Base-by-base conservation (phyloP, 345 rosid species). In the Hibiscus mutabilis region DNA sequence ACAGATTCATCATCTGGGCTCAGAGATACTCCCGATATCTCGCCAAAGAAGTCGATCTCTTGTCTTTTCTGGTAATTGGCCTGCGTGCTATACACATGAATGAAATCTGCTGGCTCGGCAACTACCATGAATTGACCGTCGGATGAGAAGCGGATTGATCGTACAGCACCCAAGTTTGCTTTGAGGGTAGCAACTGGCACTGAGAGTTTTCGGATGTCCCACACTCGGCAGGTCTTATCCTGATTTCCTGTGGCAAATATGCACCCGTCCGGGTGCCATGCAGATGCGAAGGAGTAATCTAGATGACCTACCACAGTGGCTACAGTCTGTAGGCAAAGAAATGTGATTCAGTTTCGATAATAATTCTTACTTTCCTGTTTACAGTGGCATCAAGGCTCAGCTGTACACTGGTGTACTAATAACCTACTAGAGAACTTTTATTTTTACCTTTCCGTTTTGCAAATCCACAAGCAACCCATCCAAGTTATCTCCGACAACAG, bases 41-140 rank as follows among this genome's bases (percentile, higher is more conserved):
- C 92, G 16, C 92, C 89, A 15, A 88, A 88, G 78, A 85, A 88
- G 75, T 88, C 89, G 0, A 88, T 86, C 81, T 88, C 92, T 76
- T 84, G 92, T 66, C 76, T 67, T 74, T 64, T 76, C 62, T 62
- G 53, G 66, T 71, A 87, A 55, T 73, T 83, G 0, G 68, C 76
- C 52, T 73, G 74, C 3, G 86, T 80, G 37, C 80, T 73, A 60
- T 84, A 88, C 24, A 88, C 85, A 24, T 88, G 92, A 74, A 88
- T 87, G 18, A 86, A 88, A 67, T 88, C 89, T 2, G 92, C 92
- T 3, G 89, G 92, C 69, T 88, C 92, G 0, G 86, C 92, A 73
- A 71, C 82, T 19, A 71, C 85, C 84, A 88, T 79, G 82, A 73
- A 86, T 69, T 78, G 82, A 4, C 92, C 92, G 25, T 88, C 87